Conservation (phyloP, 2,329 filamentous ascomycete species). For the Fusarium odoratissimum region DNA sequence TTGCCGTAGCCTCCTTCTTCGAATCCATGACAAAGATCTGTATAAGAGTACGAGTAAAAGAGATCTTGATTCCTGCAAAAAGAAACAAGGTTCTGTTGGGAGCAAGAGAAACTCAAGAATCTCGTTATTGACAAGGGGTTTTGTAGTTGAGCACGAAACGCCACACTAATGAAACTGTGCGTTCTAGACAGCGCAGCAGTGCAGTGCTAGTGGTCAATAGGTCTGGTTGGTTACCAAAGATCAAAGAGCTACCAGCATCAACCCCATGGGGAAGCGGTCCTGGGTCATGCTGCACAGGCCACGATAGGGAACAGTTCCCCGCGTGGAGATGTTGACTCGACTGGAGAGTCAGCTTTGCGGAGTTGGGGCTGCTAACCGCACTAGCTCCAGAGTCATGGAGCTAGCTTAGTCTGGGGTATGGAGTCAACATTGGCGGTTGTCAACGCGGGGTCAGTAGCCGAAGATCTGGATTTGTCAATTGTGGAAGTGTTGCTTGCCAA, state of each 20-base stretch:
- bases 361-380: not conserved
- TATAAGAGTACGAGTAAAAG: not conserved
- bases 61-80: not conserved
- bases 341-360: slow-evolving; percentile 1
- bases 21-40: not conserved
- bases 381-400: not conserved
- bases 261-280: slow-evolving; percentile 5
- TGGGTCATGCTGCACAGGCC: not conserved
- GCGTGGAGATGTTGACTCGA: not conserved
- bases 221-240: not conserved
- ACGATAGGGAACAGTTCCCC: not conserved
- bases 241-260: not conserved
- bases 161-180: not conserved
- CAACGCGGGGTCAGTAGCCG: not conserved
- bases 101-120: not conserved
- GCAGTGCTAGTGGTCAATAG: not conserved
- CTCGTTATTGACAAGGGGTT: not conserved
- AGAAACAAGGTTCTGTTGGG: not conserved
- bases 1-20: not conserved
- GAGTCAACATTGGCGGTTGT: not conserved
- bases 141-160: not conserved
- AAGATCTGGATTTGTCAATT: not conserved
- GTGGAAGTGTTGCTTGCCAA: not conserved
- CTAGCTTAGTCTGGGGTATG: not conserved
- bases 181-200: not conserved